Conservation (phyloP, 306 rosid species). For the Quercus glauca region DNA sequence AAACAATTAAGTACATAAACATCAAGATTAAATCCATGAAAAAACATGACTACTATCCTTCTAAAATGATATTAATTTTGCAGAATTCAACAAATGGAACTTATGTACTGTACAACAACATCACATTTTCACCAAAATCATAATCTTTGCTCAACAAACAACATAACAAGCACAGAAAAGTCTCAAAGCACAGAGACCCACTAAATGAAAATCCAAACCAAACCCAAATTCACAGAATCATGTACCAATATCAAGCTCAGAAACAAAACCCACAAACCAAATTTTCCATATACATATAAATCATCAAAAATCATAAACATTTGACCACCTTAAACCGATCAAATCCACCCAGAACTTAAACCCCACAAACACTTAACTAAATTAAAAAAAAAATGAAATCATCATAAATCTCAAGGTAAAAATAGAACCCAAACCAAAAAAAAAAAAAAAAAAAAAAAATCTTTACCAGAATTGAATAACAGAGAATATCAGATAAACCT, state of each 20-base stretch:
- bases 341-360: constrained; percentile 16
- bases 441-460: constrained; percentile 2
- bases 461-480: constrained; percentile 29
- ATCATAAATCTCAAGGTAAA: neutral
- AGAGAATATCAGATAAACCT: constrained; percentile 11
- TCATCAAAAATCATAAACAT: neutral
- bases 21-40: constrained; percentile 6
- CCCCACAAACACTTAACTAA: neutral
- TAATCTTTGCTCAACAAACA: neutral
- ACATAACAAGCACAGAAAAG: constrained; percentile 20
- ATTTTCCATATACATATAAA: neutral
- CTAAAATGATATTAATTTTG: neutral
- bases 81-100: neutral
- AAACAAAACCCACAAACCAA: constrained; percentile 13
- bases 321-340: constrained; percentile 19
- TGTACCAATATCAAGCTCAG: neutral
- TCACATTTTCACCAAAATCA: constrained; percentile 2
- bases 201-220: constrained; percentile 8
- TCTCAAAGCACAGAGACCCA: constrained; percentile 1
- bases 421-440: constrained; percentile 14
- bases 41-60: neutral
- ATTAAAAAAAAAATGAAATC: constrained; percentile 3
- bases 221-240: constrained; percentile 18
- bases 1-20: neutral
- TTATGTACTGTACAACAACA: constrained; percentile 3